Evolutionary conservation across 1,284 basidiomycete species (phyloP).

Genomic region (Xanthoconium separans): DNA sequence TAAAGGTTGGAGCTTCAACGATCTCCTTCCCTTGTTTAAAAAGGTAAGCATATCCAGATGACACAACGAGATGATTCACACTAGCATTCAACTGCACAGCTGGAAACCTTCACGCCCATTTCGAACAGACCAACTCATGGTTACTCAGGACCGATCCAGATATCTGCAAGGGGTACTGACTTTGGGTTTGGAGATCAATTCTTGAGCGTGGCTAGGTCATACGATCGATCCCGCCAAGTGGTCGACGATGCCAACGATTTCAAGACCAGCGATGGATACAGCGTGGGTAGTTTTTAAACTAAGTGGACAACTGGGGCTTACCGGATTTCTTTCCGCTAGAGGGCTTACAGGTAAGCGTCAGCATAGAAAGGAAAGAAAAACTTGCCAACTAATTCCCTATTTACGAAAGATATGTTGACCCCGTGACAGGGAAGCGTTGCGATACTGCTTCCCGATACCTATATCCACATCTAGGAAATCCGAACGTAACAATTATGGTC

Average conservation of each 20-base stretch:
- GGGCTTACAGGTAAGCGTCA: slow-evolving; percentile 7
- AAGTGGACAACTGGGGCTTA: background rate
- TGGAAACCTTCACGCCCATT: slow-evolving; percentile 48
- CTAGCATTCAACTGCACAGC: slow-evolving; percentile 30
- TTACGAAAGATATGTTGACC: slow-evolving; percentile 47
- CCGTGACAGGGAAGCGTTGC: slow-evolving; percentile 51
- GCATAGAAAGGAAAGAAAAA: background rate
- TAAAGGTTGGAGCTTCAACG: slow-evolving; percentile 48
- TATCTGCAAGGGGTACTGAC: slow-evolving; percentile 41
- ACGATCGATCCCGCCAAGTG: slow-evolving; percentile 25
- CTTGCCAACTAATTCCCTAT: background rate
- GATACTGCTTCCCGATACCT: slow-evolving; percentile 58
- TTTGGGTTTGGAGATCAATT: slow-evolving; percentile 46
- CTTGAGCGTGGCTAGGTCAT: background rate
- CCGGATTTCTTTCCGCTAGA: background rate
- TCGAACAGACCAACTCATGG: slow-evolving; percentile 44
- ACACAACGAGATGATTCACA: background rate
- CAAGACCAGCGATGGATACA: slow-evolving; percentile 40
- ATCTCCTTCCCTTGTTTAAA: slow-evolving; percentile 49
- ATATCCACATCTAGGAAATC: slow-evolving; percentile 47
- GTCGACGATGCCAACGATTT: slow-evolving; percentile 47
- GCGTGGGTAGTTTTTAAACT: slow-evolving; percentile 34
- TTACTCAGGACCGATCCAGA: slow-evolving; percentile 50
- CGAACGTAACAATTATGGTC: slow-evolving; percentile 42
- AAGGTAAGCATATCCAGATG: slow-evolving; percentile 37